Percentiles rank a stretch among this genome's conserved stretches.
phyloP scores from a whole-genome alignment of 305 asterid genomes.

The Fraxinus greggii region DNA sequence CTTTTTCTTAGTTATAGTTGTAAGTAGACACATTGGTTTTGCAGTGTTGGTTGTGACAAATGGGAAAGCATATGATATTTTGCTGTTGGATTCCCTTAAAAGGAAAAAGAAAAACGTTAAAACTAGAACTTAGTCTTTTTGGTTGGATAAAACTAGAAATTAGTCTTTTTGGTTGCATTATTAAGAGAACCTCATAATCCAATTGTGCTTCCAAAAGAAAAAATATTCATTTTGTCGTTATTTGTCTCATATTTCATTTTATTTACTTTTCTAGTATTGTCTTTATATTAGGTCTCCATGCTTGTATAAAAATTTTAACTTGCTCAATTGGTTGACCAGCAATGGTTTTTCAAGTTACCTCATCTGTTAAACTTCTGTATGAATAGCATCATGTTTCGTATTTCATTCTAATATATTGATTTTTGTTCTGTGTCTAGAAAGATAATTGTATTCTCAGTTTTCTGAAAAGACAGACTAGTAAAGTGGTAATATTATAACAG shows the following conservation, averaged over 20 bases:
- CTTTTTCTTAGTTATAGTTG: background rate
- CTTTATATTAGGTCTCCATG: background rate
- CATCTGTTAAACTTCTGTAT: background rate
- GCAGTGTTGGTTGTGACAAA: background rate
- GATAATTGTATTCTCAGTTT: background rate
- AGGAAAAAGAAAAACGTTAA: background rate
- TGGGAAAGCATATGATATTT: background rate
- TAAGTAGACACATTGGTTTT: background rate
- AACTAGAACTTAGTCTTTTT: background rate
- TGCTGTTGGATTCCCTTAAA: background rate
- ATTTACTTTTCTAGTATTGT: background rate
- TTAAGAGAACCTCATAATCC: background rate
- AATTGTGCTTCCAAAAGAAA: background rate
- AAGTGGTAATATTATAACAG: background rate
- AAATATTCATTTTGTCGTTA: background rate
- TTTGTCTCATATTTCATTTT: background rate
- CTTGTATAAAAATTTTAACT: background rate
- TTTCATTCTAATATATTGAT: background rate
- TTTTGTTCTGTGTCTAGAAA: background rate
- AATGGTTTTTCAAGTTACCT: background rate
- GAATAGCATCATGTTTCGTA: background rate
- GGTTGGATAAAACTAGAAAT: conserved; percentile 1
- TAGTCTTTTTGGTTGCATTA: background rate
- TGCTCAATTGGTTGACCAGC: background rate
- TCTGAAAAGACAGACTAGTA: background rate